phyloP scores from a whole-genome alignment of 768 basidiomycete species.

The Antrodiella citrinella region DNA sequence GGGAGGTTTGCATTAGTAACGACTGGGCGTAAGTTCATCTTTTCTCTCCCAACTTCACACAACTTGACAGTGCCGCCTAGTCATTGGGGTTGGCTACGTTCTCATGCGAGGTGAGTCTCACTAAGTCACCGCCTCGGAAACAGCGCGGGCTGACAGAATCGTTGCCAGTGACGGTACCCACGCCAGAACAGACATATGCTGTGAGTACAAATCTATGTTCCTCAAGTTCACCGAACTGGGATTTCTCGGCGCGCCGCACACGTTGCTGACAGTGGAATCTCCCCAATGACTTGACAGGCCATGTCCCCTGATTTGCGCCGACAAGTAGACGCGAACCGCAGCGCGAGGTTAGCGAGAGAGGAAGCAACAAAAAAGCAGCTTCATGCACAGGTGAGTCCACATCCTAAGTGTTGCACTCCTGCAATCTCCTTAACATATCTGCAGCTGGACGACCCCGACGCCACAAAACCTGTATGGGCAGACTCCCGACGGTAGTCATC shows the following conservation, averaged over 20 bases:
- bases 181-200: constrained; percentile 27
- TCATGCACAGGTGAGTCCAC: constrained; percentile 19
- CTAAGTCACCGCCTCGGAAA: background rate
- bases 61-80: constrained; percentile 12
- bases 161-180: constrained; percentile 22
- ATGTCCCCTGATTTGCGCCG: constrained; percentile 29
- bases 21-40: constrained; percentile 20
- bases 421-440: background rate
- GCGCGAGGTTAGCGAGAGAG: constrained; percentile 25
- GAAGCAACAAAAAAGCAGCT: constrained; percentile 22
- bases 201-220: constrained; percentile 15
- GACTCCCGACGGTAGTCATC: constrained; percentile 7
- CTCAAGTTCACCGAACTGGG: background rate
- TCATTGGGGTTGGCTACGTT: constrained; percentile 26
- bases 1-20: constrained; percentile 17
- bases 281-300: constrained; percentile 14
- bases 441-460: constrained; percentile 27
- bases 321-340: constrained; percentile 30
- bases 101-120: constrained; percentile 22
- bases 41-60: background rate
- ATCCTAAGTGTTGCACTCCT: constrained; percentile 6
- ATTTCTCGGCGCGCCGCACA: background rate
- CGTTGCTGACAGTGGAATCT: background rate
- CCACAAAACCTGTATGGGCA: constrained; percentile 30
- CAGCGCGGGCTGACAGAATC: background rate